Percentiles rank a stretch among this genome's conserved stretches.
Evolutionary conservation across 1,284 basidiomycete genomes (phyloP).

Genomic region (Waitea zeae): DNA sequence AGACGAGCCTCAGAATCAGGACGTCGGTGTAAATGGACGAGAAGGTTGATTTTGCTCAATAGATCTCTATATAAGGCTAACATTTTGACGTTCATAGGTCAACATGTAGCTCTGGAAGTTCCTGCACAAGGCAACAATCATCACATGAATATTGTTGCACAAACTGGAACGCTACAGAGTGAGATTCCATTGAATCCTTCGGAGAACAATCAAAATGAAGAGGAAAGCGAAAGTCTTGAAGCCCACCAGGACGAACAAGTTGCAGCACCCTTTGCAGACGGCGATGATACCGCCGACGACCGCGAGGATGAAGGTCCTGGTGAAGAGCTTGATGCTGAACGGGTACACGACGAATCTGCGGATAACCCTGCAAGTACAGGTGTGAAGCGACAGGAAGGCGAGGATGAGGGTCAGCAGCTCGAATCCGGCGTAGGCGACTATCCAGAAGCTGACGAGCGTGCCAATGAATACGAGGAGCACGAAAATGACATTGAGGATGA

Average conservation of each 20-base stretch:
- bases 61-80: too few relatives aligned
- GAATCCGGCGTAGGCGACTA: slow-evolving; percentile 2
- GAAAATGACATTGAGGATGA: slow-evolving; percentile 14
- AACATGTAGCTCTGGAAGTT: too few relatives aligned
- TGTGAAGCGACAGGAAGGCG: too few relatives aligned
- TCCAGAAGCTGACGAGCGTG: slow-evolving; percentile 6
- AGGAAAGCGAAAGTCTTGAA: background rate
- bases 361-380: background rate
- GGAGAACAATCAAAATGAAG: background rate
- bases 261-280: slow-evolving; percentile 3
- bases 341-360: background rate
- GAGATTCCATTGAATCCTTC: background rate
- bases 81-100: too few relatives aligned
- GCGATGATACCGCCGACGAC: slow-evolving; percentile 5
- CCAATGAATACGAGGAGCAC: slow-evolving; percentile 6
- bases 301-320: slow-evolving; percentile 6
- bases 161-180: too few relatives aligned
- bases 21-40: too few relatives aligned
- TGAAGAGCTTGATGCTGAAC: slow-evolving; percentile 7
- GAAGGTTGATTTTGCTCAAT: too few relatives aligned
- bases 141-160: too few relatives aligned
- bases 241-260: slow-evolving; percentile 1
- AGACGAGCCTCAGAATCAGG: too few relatives aligned
- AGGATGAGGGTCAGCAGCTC: too few relatives aligned
- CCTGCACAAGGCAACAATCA: too few relatives aligned